phyloP scores from a whole-genome alignment of 2,329 filamentous ascomycete genomes.

The Scortechinia acanthostroma region DNA sequence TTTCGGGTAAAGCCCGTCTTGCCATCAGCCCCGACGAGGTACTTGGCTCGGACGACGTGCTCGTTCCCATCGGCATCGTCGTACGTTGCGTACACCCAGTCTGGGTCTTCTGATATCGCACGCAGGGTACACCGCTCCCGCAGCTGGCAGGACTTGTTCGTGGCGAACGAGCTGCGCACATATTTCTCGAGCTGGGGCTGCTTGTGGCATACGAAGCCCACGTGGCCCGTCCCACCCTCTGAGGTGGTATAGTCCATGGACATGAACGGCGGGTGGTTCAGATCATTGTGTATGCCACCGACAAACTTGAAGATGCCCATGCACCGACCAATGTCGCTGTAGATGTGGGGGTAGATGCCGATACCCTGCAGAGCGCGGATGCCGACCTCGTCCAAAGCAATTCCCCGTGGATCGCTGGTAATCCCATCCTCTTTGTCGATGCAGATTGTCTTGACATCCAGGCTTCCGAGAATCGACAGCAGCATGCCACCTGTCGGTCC shows the following conservation, averaged over 20 bases:
- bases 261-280: constrained; percentile 5
- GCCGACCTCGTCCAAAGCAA: constrained; percentile 18
- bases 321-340: constrained; percentile 10
- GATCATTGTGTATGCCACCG: constrained; percentile 2
- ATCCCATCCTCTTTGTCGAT: constrained; percentile 15
- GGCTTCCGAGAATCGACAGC: constrained; percentile 8
- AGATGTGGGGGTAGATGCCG: constrained; percentile 13
- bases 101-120: constrained; percentile 3
- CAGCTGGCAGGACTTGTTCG: not conserved
- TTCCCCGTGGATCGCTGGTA: constrained; percentile 16
- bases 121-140: not conserved
- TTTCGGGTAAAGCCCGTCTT: constrained; percentile 19
- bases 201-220: constrained; percentile 14
- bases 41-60: constrained; percentile 6
- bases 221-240: constrained; percentile 14
- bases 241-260: constrained; percentile 8
- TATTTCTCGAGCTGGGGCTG: constrained; percentile 12
- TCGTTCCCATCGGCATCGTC: not conserved
- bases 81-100: constrained; percentile 4
- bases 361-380: constrained; percentile 13
- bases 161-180: constrained; percentile 3
- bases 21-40: constrained; percentile 16
- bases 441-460: constrained; percentile 9
- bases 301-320: constrained; percentile 7
- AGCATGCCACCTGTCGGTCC: constrained; percentile 15